Conservation (phyloP, 192 early-diverging fungal species). For the Fimicolochytrium jonesii region DNA sequence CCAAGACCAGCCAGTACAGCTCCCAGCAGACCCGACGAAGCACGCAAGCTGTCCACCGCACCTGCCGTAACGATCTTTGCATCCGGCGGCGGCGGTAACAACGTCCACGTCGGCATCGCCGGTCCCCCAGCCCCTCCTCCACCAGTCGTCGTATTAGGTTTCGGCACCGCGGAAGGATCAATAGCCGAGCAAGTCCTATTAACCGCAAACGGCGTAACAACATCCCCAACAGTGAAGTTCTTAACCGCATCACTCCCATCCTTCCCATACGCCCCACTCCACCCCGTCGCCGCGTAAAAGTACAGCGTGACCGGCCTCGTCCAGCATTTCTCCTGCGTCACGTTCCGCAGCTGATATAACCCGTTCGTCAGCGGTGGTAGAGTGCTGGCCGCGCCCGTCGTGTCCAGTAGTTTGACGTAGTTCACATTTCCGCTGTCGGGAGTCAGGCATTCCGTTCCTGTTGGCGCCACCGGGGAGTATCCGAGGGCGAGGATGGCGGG, state of each 20-base stretch:
- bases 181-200: conserved; percentile 1
- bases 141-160: neutral
- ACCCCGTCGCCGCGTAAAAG: conserved; percentile 11
- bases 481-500: conserved; percentile 10
- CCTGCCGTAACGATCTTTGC: neutral
- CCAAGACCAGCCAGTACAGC: neutral
- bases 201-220: neutral
- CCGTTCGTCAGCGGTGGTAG: neutral
- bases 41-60: neutral
- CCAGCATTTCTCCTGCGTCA: neutral
- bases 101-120: neutral
- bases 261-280: neutral
- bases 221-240: neutral
- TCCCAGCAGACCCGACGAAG: neutral
- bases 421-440: neutral
- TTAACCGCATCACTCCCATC: neutral
- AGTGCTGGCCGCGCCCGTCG: neutral
- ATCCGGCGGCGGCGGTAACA: conserved; percentile 8
- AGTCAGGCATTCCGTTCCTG: neutral
- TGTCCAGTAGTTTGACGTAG: neutral
- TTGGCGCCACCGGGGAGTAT: neutral
- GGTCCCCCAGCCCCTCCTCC: neutral
- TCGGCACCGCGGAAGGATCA: neutral
- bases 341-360: neutral
- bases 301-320: neutral